Percentiles rank a stretch among this genome's conserved stretches.
Conservation (phyloP, 495 filamentous ascomycete species). For the Lindgomyces ingoldianus region DNA sequence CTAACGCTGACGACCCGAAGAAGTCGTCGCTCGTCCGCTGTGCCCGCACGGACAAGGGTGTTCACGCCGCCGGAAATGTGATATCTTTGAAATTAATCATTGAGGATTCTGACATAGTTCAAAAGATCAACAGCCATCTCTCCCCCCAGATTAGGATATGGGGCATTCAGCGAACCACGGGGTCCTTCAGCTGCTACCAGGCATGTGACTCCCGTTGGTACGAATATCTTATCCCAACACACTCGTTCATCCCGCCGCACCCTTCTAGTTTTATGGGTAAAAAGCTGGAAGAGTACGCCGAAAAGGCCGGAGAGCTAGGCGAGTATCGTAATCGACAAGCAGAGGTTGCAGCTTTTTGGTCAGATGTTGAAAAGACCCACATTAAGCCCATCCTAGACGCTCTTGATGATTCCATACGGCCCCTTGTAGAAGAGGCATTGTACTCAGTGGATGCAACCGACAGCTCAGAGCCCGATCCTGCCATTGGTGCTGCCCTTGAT, state of each 20-base stretch:
- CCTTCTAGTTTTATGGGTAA: constrained; percentile 80
- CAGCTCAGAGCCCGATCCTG: constrained; percentile 2
- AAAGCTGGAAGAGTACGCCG: constrained; percentile 69
- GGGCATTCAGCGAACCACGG: constrained; percentile 82
- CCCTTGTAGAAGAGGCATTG: constrained; percentile 47
- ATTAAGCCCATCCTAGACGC: constrained; percentile 70
- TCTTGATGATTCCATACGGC: constrained; percentile 50
- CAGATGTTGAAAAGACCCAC: constrained; percentile 69
- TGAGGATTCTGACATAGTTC: constrained; percentile 80
- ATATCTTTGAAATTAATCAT: constrained; percentile 94
- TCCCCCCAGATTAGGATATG: constrained; percentile 88
- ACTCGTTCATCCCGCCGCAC: constrained; percentile 88
- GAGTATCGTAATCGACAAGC: constrained; percentile 66
- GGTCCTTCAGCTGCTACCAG: constrained; percentile 87
- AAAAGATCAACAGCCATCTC: constrained; percentile 85
- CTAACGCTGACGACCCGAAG: constrained; percentile 93
- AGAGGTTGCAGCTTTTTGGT: constrained; percentile 81
- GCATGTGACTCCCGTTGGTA: constrained; percentile 92
- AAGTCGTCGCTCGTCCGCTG: constrained; percentile 94
- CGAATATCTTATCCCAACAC: constrained; percentile 91
- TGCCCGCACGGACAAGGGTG: constrained; percentile 94
- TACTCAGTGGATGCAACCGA: constrained; percentile 47
- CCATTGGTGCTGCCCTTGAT: constrained; percentile 37
- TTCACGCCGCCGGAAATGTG: constrained; percentile 95
- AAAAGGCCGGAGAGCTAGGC: constrained; percentile 69